phyloP scores from a whole-genome alignment of 2,329 filamentous ascomycete species.

The Lachnellula cervina region DNA sequence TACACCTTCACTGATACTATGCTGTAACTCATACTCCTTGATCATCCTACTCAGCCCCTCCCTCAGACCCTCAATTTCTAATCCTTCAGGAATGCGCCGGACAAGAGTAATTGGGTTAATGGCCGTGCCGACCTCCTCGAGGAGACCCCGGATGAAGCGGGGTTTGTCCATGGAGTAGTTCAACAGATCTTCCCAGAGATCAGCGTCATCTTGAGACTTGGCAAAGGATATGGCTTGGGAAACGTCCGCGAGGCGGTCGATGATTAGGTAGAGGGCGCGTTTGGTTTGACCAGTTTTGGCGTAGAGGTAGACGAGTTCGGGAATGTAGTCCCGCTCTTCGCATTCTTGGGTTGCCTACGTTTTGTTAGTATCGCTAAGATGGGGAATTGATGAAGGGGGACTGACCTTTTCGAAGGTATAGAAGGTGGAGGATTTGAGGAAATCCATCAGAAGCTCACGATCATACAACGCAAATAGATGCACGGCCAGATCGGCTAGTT shows the following conservation, averaged over 20 bases:
- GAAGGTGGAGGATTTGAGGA: constrained; percentile 75
- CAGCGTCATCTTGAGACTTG: constrained; percentile 85
- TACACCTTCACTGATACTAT: constrained; percentile 85
- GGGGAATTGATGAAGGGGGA: neutral
- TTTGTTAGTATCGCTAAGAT: constrained; percentile 11
- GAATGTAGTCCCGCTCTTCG: constrained; percentile 73
- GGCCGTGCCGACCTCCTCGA: constrained; percentile 90
- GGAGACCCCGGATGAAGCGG: constrained; percentile 82
- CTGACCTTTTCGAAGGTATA: constrained; percentile 77
- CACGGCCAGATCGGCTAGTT: constrained; percentile 81
- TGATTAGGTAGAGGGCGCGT: constrained; percentile 84
- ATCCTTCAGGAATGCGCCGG: constrained; percentile 81
- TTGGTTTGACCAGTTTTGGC: constrained; percentile 95
- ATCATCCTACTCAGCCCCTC: constrained; percentile 88
- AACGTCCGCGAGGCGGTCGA: constrained; percentile 87
- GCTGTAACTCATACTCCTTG: constrained; percentile 92
- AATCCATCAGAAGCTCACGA: constrained; percentile 74
- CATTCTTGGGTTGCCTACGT: constrained; percentile 66
- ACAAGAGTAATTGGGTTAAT: constrained; percentile 92
- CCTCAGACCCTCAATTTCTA: constrained; percentile 85
- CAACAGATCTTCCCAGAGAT: constrained; percentile 91
- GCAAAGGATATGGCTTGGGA: constrained; percentile 90
- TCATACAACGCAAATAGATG: constrained; percentile 83
- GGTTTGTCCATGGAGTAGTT: constrained; percentile 98
- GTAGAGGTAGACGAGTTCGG: constrained; percentile 91